Base-by-base conservation (phyloP, 441 rosid species). In the Mallotus japonicus region DNA sequence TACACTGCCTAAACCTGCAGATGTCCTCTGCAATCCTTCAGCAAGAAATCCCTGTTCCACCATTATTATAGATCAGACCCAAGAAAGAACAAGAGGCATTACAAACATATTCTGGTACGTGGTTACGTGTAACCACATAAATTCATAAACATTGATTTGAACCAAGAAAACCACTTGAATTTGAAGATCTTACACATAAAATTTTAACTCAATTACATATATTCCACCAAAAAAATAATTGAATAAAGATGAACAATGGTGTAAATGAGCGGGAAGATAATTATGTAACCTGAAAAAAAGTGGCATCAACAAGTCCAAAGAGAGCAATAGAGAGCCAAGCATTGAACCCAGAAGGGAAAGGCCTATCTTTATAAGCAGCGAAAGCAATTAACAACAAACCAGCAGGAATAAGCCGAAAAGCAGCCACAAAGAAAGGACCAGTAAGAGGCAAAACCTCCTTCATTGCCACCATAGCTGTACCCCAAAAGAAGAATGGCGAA, bases 391-490 rank as follows among this genome's bases (percentile, higher is more conserved):
- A 81, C 51, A 94, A 70, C 60, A 90, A 81, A 20, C 97, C 97
- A 1, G 91, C 88, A 4, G 94, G 97, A 63, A 94, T 85, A 73
- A 94, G 86, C 37, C 97, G 88, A 75, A 94, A 94, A 5, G 97
- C 65, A 16, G 97, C 90, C 16, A 94, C 90, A 51, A 89, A 94
- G 80, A 94, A 90, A 66, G 97, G 89, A 19, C 97, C 95, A 16
- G 85, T 78, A 69, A 87, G 82, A 24, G 99, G 99, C 79, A 92
- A 85, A n/a, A 94, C 93, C 84, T 90, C 91, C 79, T 94, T 94
- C 99, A 92, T 94, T 12, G 99, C 97, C 77, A 92, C 99, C 99
- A 92, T 94, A 1, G 95, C 90, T 14, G 97, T 90, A 17, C 99
- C 97, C 99, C 97, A 85, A 62, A 90, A 94, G 88, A 92, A 92